These are phyloP conservation scores for Mycena albidolilacea DNA, from an alignment of 768 basidiomycete genomes.

Conservation along the genomic window DNA sequence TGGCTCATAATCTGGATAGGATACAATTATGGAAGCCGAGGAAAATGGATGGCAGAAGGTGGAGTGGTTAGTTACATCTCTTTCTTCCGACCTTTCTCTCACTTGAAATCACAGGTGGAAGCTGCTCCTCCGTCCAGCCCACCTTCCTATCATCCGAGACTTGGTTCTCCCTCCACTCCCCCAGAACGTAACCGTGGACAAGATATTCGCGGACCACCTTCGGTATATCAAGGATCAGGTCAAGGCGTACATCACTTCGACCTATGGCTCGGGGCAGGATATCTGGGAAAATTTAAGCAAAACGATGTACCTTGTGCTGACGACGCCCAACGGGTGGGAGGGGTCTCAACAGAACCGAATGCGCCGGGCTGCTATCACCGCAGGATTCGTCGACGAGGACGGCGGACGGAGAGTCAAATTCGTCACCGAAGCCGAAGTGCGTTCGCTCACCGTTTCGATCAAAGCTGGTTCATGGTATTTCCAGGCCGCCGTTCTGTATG, in stretches of 20 bases:
- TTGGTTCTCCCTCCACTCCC: conserved; percentile 39
- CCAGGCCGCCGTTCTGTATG: conserved; percentile 42
- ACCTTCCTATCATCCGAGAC: conserved; percentile 41
- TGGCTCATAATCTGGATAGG: conserved; percentile 3
- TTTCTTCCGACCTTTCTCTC: not conserved
- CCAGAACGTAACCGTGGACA: conserved; percentile 25
- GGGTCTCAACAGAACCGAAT: conserved; percentile 40
- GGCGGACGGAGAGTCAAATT: conserved; percentile 41
- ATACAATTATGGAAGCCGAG: conserved; percentile 34
- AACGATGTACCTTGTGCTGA: conserved; percentile 42
- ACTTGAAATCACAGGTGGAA: conserved; percentile 36
- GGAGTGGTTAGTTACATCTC: conserved; percentile 19
- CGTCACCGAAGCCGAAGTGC: conserved; percentile 41
- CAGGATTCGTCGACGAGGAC: conserved; percentile 37
- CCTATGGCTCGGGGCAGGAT: conserved; percentile 34
- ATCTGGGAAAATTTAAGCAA: conserved; percentile 38
- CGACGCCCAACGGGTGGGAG: conserved; percentile 46
- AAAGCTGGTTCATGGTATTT: not conserved
- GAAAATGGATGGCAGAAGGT: conserved; percentile 35
- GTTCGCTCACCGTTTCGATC: not conserved
- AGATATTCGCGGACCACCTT: conserved; percentile 40
- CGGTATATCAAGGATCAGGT: conserved; percentile 40
- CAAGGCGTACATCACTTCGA: conserved; percentile 36
- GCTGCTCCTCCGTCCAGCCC: conserved; percentile 38
- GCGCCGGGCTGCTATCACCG: conserved; percentile 42